Base-by-base conservation (phyloP, 2,329 filamentous ascomycete genomes). In the Geosmithia flava region DNA sequence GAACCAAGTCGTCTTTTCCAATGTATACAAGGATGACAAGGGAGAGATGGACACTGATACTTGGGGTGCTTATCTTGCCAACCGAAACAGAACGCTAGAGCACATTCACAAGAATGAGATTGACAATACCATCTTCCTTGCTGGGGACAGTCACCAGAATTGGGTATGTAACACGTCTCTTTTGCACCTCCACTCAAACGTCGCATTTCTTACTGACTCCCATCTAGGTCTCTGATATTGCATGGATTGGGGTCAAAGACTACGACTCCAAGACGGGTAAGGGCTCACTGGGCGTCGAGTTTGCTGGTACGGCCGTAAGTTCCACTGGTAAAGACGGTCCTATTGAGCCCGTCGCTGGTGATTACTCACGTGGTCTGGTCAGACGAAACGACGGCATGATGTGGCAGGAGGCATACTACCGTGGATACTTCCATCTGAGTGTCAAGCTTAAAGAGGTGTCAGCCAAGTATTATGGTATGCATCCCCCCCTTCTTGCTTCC, bases 321-420 rank as follows among this genome's bases (percentile, higher is more conserved):
- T 83, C 74, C 11, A 71, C 73, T 1, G 75, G 72, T 30, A 74
- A 79, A 0, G 69, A 68, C n/a, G 81, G 81, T 13, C 71, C 74
- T 46, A 78, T 80, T 49, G 71, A 72, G 3, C 68, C 80, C 44
- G 64, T 63, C 0, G 59, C 61, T 1, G 76, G 77, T 2, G 72
- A 80, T 52, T 65, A 67, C 46, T 61, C 63, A 49, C 68, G 55
- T 60, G 58, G 53, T 64, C 75, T 33, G 66, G 70, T 52, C 58
- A 58, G 42, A 63, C 69, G 54, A 20, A 87, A 85, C 60, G 64
- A 68, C 1, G 80, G 84, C 60, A 67, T 88, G 44, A 80, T 85
- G 56, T 88, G 83, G 84, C 78, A 82, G 54, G 83, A 87, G 49
- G 61, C 80, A 7, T 87, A 84, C 60, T 88, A 87, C 61, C 72